Percentiles rank a stretch among this genome's conserved stretches.
Evolutionary conservation across 306 rosid genomes (phyloP).

Genomic region (Cyclanthera cordifolia): DNA sequence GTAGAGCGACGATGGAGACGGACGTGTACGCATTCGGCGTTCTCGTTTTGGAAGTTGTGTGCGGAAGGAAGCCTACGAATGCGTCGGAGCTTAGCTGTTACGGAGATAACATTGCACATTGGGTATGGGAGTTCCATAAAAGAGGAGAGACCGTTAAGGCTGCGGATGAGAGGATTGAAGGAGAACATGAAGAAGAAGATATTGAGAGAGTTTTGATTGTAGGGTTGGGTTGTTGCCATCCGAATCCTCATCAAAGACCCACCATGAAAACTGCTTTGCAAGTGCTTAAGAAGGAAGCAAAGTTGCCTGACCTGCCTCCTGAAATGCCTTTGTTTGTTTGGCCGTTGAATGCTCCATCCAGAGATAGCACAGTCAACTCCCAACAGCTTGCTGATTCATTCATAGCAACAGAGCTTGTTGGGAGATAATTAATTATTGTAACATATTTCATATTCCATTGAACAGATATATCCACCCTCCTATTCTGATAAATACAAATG

Average conservation of each 20-base stretch:
- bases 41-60: not conserved
- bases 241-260: conserved; percentile 4
- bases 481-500: too few species aligned
- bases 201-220: not conserved
- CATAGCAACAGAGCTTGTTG: too few species aligned
- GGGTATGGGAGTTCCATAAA: not conserved
- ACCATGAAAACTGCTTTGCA: not conserved
- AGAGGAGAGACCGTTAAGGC: not conserved
- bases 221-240: conserved; percentile 5
- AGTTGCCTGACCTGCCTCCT: not conserved
- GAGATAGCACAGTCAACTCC: not conserved
- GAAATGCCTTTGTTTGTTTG: conserved; percentile 11
- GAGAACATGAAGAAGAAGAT: not conserved
- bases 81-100: not conserved
- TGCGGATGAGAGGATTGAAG: not conserved
- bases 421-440: too few species aligned
- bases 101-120: not conserved
- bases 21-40: not conserved
- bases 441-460: too few species aligned
- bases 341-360: not conserved
- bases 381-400: too few species aligned
- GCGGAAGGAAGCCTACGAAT: conserved; percentile 3
- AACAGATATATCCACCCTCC: too few species aligned
- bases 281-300: not conserved
- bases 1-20: too few species aligned